Evolutionary conservation across 371 early-diverging fungal species (phyloP).

Genomic region (Lichtheimia corymbifera): DNA sequence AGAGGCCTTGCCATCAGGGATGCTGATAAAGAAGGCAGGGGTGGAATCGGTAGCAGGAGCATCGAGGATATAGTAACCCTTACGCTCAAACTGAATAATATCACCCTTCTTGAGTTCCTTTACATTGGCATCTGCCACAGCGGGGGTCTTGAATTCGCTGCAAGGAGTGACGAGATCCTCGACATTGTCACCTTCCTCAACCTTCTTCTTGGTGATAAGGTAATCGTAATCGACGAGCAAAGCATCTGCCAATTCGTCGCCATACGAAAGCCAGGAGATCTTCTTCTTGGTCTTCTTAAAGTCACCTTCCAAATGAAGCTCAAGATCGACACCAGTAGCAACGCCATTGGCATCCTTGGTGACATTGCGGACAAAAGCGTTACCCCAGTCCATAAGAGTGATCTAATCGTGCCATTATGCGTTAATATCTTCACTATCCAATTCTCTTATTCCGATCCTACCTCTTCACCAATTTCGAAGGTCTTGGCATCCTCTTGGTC

Average conservation of each 20-base stretch:
- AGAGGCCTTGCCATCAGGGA: slow-evolving; percentile 93
- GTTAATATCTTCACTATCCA: slow-evolving; percentile 28
- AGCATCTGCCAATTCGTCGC: slow-evolving; percentile 61
- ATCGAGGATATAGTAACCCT: slow-evolving; percentile 96
- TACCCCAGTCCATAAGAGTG: slow-evolving; percentile 99
- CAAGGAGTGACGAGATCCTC: slow-evolving; percentile 84
- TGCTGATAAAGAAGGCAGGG: slow-evolving; percentile 76
- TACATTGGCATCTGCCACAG: slow-evolving; percentile 77
- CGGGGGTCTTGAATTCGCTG: slow-evolving; percentile 79
- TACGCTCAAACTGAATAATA: slow-evolving; percentile 98
- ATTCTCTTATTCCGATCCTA: too few relatives aligned
- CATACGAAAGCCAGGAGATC: slow-evolving; percentile 94
- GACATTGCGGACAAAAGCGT: slow-evolving; percentile 84
- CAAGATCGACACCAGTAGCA: slow-evolving; percentile 57
- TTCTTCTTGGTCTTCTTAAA: slow-evolving; percentile 99
- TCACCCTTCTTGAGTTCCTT: slow-evolving; percentile 66
- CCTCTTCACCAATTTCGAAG: slow-evolving; percentile 86
- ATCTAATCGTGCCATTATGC: slow-evolving; percentile 36
- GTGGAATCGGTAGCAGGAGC: slow-evolving; percentile 51
- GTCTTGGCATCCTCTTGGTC: slow-evolving; percentile 90
- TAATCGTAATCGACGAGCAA: slow-evolving; percentile 92
- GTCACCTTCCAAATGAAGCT: slow-evolving; percentile 93
- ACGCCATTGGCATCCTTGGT: slow-evolving; percentile 55
- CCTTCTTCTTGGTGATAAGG: slow-evolving; percentile 96
- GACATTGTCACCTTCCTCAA: slow-evolving; percentile 93